phyloP scores from a whole-genome alignment of 306 rosid genomes.

The Mimosa bimucronata region DNA sequence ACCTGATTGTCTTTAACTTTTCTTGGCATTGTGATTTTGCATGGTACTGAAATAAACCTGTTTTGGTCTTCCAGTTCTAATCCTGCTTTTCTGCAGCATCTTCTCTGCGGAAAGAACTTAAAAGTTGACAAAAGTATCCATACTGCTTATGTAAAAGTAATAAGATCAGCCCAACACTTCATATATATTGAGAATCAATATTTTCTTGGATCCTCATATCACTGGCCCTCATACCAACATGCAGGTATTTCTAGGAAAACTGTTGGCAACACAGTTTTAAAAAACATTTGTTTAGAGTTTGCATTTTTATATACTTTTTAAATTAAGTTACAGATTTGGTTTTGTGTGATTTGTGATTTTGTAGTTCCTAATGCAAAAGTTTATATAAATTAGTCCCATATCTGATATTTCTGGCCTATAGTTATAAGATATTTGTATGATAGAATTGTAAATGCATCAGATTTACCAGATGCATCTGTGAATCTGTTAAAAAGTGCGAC shows the following conservation, averaged over 20 bases:
- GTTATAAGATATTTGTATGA: background rate
- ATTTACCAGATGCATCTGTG: background rate
- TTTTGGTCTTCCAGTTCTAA: slow-evolving; percentile 10
- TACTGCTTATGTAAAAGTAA: slow-evolving; percentile 65
- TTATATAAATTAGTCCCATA: background rate
- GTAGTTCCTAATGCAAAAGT: background rate
- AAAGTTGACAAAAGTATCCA: slow-evolving; percentile 81
- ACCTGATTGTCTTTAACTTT: background rate
- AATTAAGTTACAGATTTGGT: background rate
- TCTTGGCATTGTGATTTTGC: background rate
- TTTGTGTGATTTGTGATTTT: background rate
- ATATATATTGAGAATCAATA: slow-evolving; percentile 69
- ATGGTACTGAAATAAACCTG: slow-evolving; percentile 20
- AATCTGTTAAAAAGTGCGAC: no score
- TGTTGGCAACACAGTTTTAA: background rate
- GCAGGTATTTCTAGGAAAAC: slow-evolving; percentile 52
- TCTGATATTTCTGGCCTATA: background rate
- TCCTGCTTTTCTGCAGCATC: slow-evolving; percentile 54
- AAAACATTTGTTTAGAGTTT: slow-evolving; percentile 8
- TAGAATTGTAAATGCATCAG: background rate
- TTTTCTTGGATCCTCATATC: slow-evolving; percentile 74
- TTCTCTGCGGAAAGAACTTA: slow-evolving; percentile 68
- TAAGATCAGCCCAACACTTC: slow-evolving; percentile 73
- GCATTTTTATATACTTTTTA: background rate
- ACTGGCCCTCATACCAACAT: slow-evolving; percentile 72